phyloP scores from a whole-genome alignment of 2,329 filamentous ascomycete genomes.

The Pyricularia sp. region DNA sequence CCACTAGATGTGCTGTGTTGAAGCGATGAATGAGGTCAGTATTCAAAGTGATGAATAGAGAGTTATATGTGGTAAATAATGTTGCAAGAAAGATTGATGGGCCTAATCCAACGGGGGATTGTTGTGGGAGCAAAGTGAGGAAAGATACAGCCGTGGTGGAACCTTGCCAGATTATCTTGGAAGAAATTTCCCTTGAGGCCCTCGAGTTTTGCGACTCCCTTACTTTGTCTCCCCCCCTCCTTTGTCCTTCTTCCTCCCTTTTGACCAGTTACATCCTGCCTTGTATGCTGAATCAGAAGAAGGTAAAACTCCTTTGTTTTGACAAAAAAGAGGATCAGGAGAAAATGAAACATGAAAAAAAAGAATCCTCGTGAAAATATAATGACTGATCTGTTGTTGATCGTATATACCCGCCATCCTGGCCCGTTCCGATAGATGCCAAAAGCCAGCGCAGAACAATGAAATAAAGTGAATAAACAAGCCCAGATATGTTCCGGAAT shows the following conservation, averaged over 20 bases:
- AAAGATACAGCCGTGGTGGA: not conserved
- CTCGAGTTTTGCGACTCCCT: not conserved
- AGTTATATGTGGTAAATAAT: not conserved
- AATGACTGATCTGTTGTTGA: not conserved
- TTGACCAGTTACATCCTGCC: not conserved
- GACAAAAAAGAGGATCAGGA: not conserved
- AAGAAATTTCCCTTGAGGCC: not conserved
- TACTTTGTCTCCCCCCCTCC: not conserved
- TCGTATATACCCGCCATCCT: not conserved
- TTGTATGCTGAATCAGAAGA: not conserved
- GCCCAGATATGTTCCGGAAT: slow-evolving; percentile 9
- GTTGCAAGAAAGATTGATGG: not conserved
- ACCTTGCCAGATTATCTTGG: not conserved
- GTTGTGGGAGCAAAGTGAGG: not conserved
- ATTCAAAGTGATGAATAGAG: not conserved
- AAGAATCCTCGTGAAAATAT: not conserved
- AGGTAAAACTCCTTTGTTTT: not conserved
- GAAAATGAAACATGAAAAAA: not conserved
- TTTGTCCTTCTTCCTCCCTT: not conserved
- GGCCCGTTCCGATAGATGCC: not conserved
- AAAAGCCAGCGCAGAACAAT: not conserved
- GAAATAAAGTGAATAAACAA: not conserved
- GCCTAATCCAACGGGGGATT: not conserved
- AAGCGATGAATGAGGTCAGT: not conserved
- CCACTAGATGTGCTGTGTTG: not conserved